These are phyloP conservation scores for Phytophthora hibernalis DNA, from an alignment of 352 stramenopile species.

Conservation along the genomic window DNA sequence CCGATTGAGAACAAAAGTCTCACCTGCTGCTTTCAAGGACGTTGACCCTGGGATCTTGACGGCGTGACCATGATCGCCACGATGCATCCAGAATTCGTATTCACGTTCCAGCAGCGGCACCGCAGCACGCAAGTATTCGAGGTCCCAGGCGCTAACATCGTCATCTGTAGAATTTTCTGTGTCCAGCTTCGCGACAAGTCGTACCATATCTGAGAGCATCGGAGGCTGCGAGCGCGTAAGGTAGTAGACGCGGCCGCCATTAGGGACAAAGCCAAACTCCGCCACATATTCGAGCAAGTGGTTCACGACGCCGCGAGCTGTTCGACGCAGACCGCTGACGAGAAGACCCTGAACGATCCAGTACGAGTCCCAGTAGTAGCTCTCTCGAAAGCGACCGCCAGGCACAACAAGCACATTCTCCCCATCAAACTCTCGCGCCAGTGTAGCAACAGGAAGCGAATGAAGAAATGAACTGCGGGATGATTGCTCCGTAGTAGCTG, in stretches of 20 bases:
- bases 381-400: constrained; percentile 92
- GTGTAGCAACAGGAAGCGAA: constrained; percentile 41
- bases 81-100: constrained; percentile 87
- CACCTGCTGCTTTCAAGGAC: neutral
- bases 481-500: constrained; percentile 6
- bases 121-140: constrained; percentile 51
- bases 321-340: constrained; percentile 76
- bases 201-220: constrained; percentile 91
- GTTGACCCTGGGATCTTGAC: constrained; percentile 43
- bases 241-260: constrained; percentile 92
- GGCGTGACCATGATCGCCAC: constrained; percentile 55
- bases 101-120: constrained; percentile 77
- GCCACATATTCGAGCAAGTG: constrained; percentile 89
- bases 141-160: constrained; percentile 41
- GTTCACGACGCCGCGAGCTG: constrained; percentile 79
- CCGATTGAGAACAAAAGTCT: constrained; percentile 67
- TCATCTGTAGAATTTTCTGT: constrained; percentile 28
- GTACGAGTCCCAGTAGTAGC: constrained; percentile 95
- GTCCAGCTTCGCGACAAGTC: constrained; percentile 45
- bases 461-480: constrained; percentile 33
- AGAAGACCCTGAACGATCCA: constrained; percentile 92
- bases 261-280: constrained; percentile 90
- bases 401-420: constrained; percentile 82
- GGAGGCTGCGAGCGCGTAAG: constrained; percentile 90
- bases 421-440: constrained; percentile 29